Percentiles rank a stretch among this genome's conserved stretches.
Evolutionary conservation across 306 rosid genomes (phyloP).

Genomic region (Cajanus cajan): DNA sequence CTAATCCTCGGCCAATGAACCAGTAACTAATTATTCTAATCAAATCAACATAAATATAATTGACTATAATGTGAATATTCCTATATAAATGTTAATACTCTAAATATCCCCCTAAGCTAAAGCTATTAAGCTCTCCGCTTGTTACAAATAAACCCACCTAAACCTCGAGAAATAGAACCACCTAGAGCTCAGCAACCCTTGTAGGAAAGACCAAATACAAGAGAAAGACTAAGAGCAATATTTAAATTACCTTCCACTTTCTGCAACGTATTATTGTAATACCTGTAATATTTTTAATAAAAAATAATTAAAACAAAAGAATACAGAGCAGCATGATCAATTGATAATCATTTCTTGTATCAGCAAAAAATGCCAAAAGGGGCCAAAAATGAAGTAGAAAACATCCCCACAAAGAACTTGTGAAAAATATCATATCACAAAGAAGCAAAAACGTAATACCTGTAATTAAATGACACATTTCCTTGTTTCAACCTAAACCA

Average conservation of each 20-base stretch:
- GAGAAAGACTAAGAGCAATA: slow-evolving; percentile 5
- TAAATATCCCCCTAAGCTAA: not conserved
- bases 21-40: slow-evolving; percentile 9
- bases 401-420: not conserved
- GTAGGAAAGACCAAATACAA: not conserved
- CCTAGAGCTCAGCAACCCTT: too few relatives aligned
- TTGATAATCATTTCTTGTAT: slow-evolving; percentile 7
- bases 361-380: not conserved
- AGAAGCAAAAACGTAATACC: slow-evolving; percentile 33
- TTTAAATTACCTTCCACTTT: slow-evolving; percentile 67
- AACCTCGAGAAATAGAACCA: too few relatives aligned
- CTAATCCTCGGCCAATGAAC: not conserved
- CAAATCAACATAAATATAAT: not conserved
- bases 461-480: slow-evolving; percentile 65
- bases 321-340: not conserved
- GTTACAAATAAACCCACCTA: not conserved
- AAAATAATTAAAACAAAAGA: slow-evolving; percentile 13
- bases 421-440: not conserved
- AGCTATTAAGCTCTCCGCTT: not conserved
- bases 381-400: not conserved
- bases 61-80: not conserved
- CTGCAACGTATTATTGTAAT: slow-evolving; percentile 65
- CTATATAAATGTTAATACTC: not conserved
- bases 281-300: slow-evolving; percentile 35
- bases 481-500: slow-evolving; percentile 78